Base-by-base conservation (phyloP, 306 rosid species). In the Prunus kanzakura region DNA sequence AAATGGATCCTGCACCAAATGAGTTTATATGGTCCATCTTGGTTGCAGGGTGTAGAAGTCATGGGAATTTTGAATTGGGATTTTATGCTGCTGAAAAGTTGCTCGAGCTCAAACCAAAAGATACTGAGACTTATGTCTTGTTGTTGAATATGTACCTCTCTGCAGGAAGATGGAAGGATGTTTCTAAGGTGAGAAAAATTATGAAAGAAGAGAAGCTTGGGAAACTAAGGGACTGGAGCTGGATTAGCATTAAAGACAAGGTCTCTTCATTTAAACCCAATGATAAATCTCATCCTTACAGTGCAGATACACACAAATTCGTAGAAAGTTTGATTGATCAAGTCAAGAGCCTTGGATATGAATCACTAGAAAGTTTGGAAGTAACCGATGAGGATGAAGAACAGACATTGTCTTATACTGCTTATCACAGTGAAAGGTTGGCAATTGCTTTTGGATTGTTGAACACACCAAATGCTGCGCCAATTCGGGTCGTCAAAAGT, bases 201-300 rank as follows among this genome's bases (percentile, higher is more conserved):
- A 95, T 92, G 98, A 79, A 78, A 86, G 92, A 90, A 41, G 86
- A 95, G 83, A 83, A 82, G 69, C 72, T 88, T 60, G 88, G 81
- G 67, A 85, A 89, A 46, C 73, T 92, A 50, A 76, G 82, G 56
- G 97, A 95, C 79, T 95, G 91, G 95, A 95, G 98, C 86, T 86
- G 97, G 97, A 89, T 95, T 81, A 89, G 88, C 87, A 86, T 90
- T 75, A 90, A 84, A 74, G 86, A 89, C 61, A 90, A 61, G 87
- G 86, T 90, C 29, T 82, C 86, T 80, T 90, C 92, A 55, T 95
- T 95, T 76, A 74, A 87, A 86, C 87, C 92, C 2, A 86, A 85
- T 22, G 97, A 88, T 73, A 85, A 82, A 64, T 83, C 84, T 35
- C 80, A 85, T 70, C 56, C 78, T 78, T 80, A 78, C 47, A 81